Percentiles rank a stretch among this genome's conserved stretches.
Conservation (phyloP, 2,329 filamentous ascomycete genomes). For the Pleomassaria siparia region DNA sequence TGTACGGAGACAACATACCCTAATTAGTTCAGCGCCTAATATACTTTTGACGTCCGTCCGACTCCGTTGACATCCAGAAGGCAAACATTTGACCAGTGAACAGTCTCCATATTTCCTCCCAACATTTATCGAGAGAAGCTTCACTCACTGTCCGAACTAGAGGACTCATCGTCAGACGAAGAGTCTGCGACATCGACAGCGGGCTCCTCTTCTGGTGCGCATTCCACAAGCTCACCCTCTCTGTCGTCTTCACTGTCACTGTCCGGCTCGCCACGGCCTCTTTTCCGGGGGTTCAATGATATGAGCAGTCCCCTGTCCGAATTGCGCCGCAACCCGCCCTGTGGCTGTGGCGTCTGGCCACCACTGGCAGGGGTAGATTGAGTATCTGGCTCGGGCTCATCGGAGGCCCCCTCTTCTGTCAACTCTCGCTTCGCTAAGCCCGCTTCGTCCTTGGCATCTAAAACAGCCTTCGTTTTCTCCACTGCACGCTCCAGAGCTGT, state of each 20-base stretch:
- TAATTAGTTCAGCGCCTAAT: too few relatives aligned
- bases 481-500: slow-evolving; percentile 21
- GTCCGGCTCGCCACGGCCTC: neutral
- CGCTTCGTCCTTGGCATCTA: slow-evolving; percentile 19
- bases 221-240: neutral
- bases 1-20: too few relatives aligned
- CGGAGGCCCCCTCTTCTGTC: neutral
- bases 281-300: neutral
- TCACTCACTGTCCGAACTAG: slow-evolving; percentile 18
- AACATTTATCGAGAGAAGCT: too few relatives aligned
- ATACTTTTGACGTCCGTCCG: too few relatives aligned
- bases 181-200: neutral
- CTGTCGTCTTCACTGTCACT: slow-evolving; percentile 5
- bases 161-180: slow-evolving; percentile 8
- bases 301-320: neutral
- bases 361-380: neutral
- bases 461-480: slow-evolving; percentile 15
- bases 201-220: neutral
- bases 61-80: too few relatives aligned
- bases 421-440: slow-evolving; percentile 1
- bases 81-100: too few relatives aligned
- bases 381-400: neutral
- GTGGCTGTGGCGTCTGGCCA: neutral
- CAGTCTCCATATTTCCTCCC: too few relatives aligned
- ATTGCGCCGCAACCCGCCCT: neutral